Evolutionary conservation across 2,329 filamentous ascomycete genomes (phyloP).

Genomic region (Dactylellina drechsleri): DNA sequence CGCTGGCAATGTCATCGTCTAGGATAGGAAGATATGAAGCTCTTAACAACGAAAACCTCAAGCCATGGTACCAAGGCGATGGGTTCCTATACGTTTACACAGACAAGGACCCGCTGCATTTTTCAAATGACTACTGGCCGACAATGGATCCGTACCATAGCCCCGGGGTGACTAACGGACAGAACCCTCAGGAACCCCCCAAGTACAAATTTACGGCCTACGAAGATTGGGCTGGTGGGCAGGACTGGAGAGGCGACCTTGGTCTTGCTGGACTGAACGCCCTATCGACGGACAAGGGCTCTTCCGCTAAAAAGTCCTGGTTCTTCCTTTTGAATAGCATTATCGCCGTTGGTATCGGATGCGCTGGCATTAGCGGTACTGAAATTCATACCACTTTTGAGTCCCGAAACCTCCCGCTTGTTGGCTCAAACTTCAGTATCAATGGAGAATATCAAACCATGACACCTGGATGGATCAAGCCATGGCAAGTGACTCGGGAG

Average conservation of each 20-base stretch:
- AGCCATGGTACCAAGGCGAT: constrained; percentile 54
- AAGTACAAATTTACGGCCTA: constrained; percentile 50
- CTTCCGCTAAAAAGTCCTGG: constrained; percentile 53
- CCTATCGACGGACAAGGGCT: constrained; percentile 51
- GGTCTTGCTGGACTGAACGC: constrained; percentile 52
- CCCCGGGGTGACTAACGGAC: constrained; percentile 54
- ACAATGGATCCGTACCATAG: constrained; percentile 56
- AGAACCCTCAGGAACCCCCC: constrained; percentile 40
- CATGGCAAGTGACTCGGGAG: constrained; percentile 36
- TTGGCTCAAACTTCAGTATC: constrained; percentile 45
- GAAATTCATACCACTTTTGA: constrained; percentile 52
- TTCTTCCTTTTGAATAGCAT: constrained; percentile 55
- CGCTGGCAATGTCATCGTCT: constrained; percentile 54
- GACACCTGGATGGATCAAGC: constrained; percentile 43
- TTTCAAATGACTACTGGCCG: constrained; percentile 54
- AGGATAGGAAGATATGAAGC: constrained; percentile 52
- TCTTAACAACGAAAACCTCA: constrained; percentile 52
- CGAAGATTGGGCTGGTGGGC: constrained; percentile 53
- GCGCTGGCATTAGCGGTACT: constrained; percentile 39
- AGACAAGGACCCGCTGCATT: constrained; percentile 52
- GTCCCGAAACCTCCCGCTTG: constrained; percentile 45
- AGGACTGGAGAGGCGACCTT: constrained; percentile 49
- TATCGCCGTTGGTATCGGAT: constrained; percentile 47
- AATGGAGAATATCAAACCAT: constrained; percentile 40
- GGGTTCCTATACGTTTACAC: constrained; percentile 55